A percentile compares a stretch with the other conserved stretches of the same genome.
These are phyloP conservation scores for Elaeis guineensis DNA, from an alignment of 176 grass and related monocot genomes.

Conservation along the genomic window DNA sequence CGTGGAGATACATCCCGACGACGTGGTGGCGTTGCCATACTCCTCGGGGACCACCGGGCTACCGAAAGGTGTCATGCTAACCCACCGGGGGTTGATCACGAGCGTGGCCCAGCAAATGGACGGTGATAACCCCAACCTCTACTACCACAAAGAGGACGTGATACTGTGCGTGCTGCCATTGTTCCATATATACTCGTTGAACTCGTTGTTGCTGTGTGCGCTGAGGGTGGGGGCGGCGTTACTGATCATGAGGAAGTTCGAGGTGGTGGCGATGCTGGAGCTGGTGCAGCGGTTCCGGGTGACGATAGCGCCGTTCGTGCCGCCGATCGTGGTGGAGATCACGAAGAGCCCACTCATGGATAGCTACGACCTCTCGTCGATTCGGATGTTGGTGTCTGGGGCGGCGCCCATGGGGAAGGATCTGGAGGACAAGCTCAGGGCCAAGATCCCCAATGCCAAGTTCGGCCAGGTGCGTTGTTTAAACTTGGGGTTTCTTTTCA, in stretches of 20 bases:
- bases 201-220: conserved; percentile 71
- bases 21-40: conserved; percentile 12
- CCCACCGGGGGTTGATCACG: conserved; percentile 12
- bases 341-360: conserved; percentile 21
- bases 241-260: conserved; percentile 79
- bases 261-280: conserved; percentile 37
- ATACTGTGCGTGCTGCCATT: conserved; percentile 68
- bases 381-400: conserved; percentile 1
- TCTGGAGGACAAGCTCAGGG: conserved; percentile 6
- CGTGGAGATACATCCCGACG: conserved; percentile 6
- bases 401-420: conserved; percentile 8
- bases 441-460: neutral
- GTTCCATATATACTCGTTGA: conserved; percentile 98
- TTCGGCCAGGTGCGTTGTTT: conserved; percentile 1
- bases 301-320: conserved; percentile 69
- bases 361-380: conserved; percentile 8
- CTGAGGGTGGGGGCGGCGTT: conserved; percentile 54
- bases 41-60: conserved; percentile 20
- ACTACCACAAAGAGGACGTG: conserved; percentile 69
- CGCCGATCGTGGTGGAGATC: conserved; percentile 87
- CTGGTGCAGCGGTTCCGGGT: conserved; percentile 35
- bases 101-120: conserved; percentile 16
- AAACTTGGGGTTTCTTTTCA: no score
- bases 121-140: conserved; percentile 79
- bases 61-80: conserved; percentile 18